These are phyloP conservation scores for Solanum etuberosum DNA, from an alignment of 257 asterid species.

Conservation along the genomic window DNA sequence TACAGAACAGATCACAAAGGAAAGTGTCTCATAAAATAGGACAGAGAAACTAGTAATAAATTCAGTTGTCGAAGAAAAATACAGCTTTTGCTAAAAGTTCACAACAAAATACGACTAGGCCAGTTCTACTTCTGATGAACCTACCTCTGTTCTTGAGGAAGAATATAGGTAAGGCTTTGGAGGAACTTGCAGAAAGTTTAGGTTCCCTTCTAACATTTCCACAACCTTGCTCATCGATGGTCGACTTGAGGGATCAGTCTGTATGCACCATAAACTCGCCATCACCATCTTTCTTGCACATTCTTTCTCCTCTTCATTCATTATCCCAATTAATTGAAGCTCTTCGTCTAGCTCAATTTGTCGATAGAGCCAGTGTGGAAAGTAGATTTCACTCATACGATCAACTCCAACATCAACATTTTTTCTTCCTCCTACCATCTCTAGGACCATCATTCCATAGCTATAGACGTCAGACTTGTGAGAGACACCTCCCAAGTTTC, in stretches of 20 bases:
- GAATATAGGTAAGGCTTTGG: slow-evolving; percentile 16
- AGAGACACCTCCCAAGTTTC: slow-evolving; percentile 7
- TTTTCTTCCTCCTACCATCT: slow-evolving; percentile 1
- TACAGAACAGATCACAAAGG: too few relatives aligned
- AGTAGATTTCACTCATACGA: slow-evolving; percentile 5
- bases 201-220: slow-evolving; percentile 25
- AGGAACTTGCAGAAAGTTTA: slow-evolving; percentile 13
- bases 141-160: not conserved
- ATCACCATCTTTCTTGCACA: slow-evolving; percentile 15
- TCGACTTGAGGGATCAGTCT: slow-evolving; percentile 15
- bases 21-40: too few relatives aligned
- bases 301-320: slow-evolving; percentile 4
- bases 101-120: not conserved
- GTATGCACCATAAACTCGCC: slow-evolving; percentile 41
- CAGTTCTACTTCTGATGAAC: not conserved
- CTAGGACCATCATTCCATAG: slow-evolving; percentile 6
- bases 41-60: too few relatives aligned
- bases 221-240: slow-evolving; percentile 27
- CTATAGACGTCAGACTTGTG: slow-evolving; percentile 31
- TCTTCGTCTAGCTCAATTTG: not conserved
- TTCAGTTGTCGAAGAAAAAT: too few relatives aligned
- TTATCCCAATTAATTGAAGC: not conserved
- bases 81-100: too few relatives aligned
- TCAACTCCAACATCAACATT: not conserved
- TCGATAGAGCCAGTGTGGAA: slow-evolving; percentile 15